A percentile compares a stretch with the other conserved stretches of the same genome.
Evolutionary conservation across 108 stramenopile genomes (phyloP).

Genomic region (Skeletonema costatum): DNA sequence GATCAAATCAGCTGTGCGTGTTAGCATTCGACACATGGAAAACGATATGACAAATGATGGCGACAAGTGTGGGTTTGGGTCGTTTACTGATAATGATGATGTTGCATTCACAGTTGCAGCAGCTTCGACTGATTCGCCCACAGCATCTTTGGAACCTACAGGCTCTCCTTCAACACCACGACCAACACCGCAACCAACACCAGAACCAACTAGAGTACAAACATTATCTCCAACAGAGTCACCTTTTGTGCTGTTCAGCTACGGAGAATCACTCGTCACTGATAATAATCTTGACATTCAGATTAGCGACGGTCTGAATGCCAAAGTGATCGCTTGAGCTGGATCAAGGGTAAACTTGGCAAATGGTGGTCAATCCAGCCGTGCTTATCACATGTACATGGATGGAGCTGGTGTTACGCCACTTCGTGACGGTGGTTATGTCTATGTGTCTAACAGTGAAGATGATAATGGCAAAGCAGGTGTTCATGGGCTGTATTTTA

Average conservation of each 20-base stretch:
- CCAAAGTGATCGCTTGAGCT: conserved; percentile 26
- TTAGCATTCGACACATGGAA: neutral
- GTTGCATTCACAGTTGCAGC: neutral
- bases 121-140: neutral
- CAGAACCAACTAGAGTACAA: neutral
- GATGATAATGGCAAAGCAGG: conserved; percentile 14
- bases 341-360: conserved; percentile 20
- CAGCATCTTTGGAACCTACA: neutral
- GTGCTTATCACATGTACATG: conserved; percentile 38
- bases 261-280: neutral
- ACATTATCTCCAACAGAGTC: neutral
- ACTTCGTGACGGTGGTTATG: conserved; percentile 31
- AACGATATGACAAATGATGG: neutral
- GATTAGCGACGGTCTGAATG: conserved; percentile 29
- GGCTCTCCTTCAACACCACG: neutral
- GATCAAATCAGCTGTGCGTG: neutral
- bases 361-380: conserved; percentile 26
- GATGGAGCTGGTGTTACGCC: conserved; percentile 49
- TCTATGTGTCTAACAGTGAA: conserved; percentile 54
- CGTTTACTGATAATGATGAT: neutral
- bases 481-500: conserved; percentile 48
- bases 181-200: neutral
- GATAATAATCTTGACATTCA: neutral
- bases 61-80: neutral
- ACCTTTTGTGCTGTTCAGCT: neutral